A percentile compares a stretch with the other conserved stretches of the same genome.
These are phyloP conservation scores for Penicillium silybi DNA, from an alignment of 495 filamentous ascomycete genomes.

Conservation along the genomic window DNA sequence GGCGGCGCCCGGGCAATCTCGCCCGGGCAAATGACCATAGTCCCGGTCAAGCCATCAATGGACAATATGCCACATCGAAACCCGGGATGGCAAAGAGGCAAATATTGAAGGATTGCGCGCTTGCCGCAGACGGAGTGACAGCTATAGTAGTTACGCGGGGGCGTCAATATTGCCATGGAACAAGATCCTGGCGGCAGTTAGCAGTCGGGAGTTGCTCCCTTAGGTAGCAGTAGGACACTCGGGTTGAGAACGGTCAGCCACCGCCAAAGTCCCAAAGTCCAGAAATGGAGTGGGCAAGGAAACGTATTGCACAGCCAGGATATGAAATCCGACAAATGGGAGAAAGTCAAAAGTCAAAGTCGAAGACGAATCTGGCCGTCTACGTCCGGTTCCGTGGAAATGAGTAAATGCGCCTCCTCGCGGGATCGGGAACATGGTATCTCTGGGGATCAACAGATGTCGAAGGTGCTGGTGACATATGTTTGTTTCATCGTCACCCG, in stretches of 20 bases:
- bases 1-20: background rate
- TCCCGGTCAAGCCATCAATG: no score
- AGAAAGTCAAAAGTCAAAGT: background rate
- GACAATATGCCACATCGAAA: background rate
- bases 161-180: background rate
- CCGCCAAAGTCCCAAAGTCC: background rate
- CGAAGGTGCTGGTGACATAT: background rate
- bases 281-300: background rate
- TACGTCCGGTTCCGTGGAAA: background rate
- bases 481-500: background rate
- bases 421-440: background rate
- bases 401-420: background rate
- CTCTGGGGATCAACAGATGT: background rate
- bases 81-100: background rate
- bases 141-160: background rate
- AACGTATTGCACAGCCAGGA: background rate
- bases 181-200: background rate
- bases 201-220: background rate
- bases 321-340: background rate
- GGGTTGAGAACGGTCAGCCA: background rate
- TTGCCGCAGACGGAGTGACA: background rate
- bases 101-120: background rate
- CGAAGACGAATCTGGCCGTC: background rate
- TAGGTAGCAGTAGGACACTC: background rate
- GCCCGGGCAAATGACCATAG: background rate